Base-by-base conservation (phyloP, 108 stramenopile genomes). In the Cyclostephanos tholiformis region DNA sequence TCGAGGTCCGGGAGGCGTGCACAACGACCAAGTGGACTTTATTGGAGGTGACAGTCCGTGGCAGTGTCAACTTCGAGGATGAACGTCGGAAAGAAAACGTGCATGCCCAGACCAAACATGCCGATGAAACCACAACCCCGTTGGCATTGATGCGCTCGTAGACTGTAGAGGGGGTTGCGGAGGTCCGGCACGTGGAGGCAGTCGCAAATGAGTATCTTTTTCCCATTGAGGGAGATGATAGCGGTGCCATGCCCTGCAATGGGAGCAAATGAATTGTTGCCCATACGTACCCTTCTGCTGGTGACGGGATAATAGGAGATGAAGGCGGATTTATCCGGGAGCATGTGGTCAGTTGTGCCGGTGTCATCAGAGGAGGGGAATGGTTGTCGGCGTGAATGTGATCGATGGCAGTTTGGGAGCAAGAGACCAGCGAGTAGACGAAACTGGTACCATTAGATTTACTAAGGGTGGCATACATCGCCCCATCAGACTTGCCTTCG, bases 121-220 rank as follows among this genome's bases (percentile, higher is more conserved):
- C 36, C 51, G 11, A 63, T 26, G 43, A 65, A 70, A 8, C 76
- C 64, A 55, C 76, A 77, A 2, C 63, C 76, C 1, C 3, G 3
- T 4, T 46, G 44, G 16, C 44, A 3, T 12, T 16, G 51, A 43
- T 65, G 43, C 20, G 30, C 4, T 0, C 44, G 39, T 12, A 46
- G 62, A 6, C 67, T 70, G 41, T 77, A 65, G 0, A 70, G 63
- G 0, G 69, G 50, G n/a, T 14, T 41, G 2, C 61, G 32, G 1
- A 69, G 56, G 6, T 43, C 68, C 0, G 76, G 76, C 30, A 77
- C 56, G n/a, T 70, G 69, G 43, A 77, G 69, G 11, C 16, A 50
- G 17, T 77, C 57, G 19, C 64, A 52, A 0, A 69, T 38, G 6
- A 63, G 22, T n/a, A 77, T 19, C 4, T 59, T 35, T 17, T 70